Base-by-base conservation (phyloP, 805 yeast genomes). In the Jamesozyma piceae region DNA sequence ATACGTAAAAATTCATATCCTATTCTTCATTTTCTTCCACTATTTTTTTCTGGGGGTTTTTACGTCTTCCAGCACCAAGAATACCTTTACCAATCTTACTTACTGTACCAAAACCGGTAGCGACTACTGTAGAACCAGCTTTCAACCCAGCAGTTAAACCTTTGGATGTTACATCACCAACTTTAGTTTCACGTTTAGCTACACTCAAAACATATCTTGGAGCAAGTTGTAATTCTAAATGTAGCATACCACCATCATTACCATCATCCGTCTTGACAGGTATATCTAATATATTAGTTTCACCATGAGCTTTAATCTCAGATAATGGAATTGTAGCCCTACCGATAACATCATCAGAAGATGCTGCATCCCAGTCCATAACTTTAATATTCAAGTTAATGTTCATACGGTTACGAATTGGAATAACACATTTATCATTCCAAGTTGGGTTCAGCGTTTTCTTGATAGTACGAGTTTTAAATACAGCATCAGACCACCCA, bases 341-440 rank as follows among this genome's bases (percentile, higher is more conserved):
- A 43, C 97, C 95, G 43, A 92, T 70, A 49, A 71, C 68, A 62
- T 92, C 99, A 63, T 92, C 90, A 46, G 75, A 76, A 37, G 86
- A 79, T 51, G 95, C 95, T 49, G 90, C 77, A 64, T 92, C 99
- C 96, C 97, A 90, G 60, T 92, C 99, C 56, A 58, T 72, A 14
- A 84, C 76, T 43, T 71, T 74, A 43, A 85, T 69, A 43, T 66
- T 67, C 40, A 89, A 58, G 3, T 62, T 60, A 10, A 84, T 77
- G 53, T 77, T 77, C 43, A 72, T 77, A 57, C 86, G 74, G 60
- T 82, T 81, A 20, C 68, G 56, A 21, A 88, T 67, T 29, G 72
- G 73, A 32, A 79, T 67, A 13, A 71, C 62, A 35, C 78, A 73
- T 15, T 65, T 59, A 67, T 88, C 96, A 59, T 89, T 81, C 88